Base-by-base conservation (phyloP, 768 basidiomycete species). In the Panaeolus cyanescens region DNA sequence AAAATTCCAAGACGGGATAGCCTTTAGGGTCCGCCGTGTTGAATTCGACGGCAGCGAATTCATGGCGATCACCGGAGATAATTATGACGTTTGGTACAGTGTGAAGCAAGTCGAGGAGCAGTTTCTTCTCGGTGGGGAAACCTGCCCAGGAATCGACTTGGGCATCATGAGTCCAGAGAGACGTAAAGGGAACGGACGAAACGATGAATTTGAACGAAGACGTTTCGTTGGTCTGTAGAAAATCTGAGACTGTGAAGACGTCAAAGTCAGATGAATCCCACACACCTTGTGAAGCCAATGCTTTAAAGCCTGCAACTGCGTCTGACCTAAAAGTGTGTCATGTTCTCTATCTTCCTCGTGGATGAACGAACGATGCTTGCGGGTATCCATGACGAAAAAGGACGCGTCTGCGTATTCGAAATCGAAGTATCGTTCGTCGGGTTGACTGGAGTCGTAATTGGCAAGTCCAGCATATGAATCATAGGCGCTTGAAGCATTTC, bases 371-470 rank as follows among this genome's bases (percentile, higher is more conserved):
- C 89, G 81, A 68, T 89, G 82, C 5, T 82, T 77, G 17, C 89
- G 79, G 1, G 88, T 90, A 73, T 92, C 91, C 76, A 88, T 75
- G n/a, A 92, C 88, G 75, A 92, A 93, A 72, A 89, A 92, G 0
- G 89, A 87, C 7, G 79, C 77, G 66, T 93, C 90, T 0, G 85
- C 89, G 64, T 88, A 83, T 32, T 78, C 77, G 72, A 89, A 89
- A 56, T 83, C 80, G 66, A 80, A 89, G 68, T 87, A 88, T 62
- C 83, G 75, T 55, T 79, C 75, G 28, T 76, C 82, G 6, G 74
- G 69, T 15, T 69, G 70, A 22, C 70, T 59, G 1, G 87, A 72
- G 61, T 88, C 86, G 70, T 85, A 87, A 69, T 91, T 90, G 12
- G 80, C 84, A 30, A 82, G 72, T 2, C 84, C 86, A 54, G 88